These are phyloP conservation scores for Kodamaea suecica DNA, from an alignment of 1,139 yeast species.

Conservation along the genomic window DNA sequence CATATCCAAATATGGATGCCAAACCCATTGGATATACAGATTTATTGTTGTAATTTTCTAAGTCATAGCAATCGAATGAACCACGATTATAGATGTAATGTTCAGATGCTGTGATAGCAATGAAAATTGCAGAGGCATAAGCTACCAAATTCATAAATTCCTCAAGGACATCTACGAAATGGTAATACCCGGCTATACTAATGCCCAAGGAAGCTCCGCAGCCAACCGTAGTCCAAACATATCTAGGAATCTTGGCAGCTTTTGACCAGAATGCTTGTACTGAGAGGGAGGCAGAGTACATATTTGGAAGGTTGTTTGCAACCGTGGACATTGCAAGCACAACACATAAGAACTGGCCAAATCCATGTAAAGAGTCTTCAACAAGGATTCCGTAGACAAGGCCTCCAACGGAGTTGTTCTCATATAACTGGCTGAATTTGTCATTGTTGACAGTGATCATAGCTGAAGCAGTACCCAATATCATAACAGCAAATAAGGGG, in stretches of 20 bases:
- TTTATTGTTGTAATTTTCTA: conserved; percentile 20
- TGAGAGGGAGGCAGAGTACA: conserved; percentile 28
- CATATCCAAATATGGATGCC: conserved; percentile 26
- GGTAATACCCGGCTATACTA: conserved; percentile 33
- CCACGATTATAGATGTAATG: conserved; percentile 27
- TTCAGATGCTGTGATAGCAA: conserved; percentile 27
- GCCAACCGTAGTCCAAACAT: conserved; percentile 31
- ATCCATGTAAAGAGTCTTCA: conserved; percentile 27
- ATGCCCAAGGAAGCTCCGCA: conserved; percentile 28
- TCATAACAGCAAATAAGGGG: conserved; percentile 25
- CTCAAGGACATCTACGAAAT: conserved; percentile 26
- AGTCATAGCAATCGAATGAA: conserved; percentile 22
- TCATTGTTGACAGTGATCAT: conserved; percentile 21
- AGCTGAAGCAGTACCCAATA: conserved; percentile 32
- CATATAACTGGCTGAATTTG: conserved; percentile 20
- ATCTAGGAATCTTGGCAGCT: conserved; percentile 27
- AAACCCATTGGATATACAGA: conserved; percentile 25
- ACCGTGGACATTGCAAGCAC: conserved; percentile 27
- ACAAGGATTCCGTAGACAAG: conserved; percentile 29
- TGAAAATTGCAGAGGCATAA: conserved; percentile 29
- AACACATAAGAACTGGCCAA: conserved; percentile 31
- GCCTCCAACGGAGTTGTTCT: conserved; percentile 27
- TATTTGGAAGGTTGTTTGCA: conserved; percentile 31
- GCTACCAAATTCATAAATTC: conserved; percentile 31
- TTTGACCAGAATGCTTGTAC: conserved; percentile 30